Percentiles rank a stretch among this genome's conserved stretches.
Conservation (phyloP, 495 filamentous ascomycete species). For the Choiromyces venosus region DNA sequence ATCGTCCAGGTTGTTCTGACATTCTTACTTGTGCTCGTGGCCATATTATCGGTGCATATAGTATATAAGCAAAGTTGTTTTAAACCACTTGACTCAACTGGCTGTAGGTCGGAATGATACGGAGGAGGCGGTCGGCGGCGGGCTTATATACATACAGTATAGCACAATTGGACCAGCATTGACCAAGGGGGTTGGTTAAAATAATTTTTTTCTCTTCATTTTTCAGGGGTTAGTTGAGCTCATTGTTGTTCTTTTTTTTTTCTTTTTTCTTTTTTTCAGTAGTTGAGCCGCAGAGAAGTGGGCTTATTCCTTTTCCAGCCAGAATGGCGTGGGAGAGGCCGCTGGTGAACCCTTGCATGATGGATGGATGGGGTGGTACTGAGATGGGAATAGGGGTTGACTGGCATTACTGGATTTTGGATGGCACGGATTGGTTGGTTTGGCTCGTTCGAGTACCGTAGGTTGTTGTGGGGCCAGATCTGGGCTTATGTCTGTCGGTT, state of each 20-base stretch:
- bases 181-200: too few species aligned
- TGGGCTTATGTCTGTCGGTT: background rate
- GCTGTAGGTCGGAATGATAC: too few species aligned
- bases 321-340: background rate
- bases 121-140: background rate
- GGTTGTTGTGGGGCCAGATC: background rate
- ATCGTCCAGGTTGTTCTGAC: constrained; percentile 48
- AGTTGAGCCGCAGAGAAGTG: background rate
- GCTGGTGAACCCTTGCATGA: background rate
- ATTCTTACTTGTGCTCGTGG: too few species aligned
- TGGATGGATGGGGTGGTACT: background rate
- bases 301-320: background rate
- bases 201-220: background rate
- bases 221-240: background rate
- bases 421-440: background rate
- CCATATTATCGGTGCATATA: background rate
- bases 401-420: background rate
- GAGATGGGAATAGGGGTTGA: background rate
- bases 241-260: background rate
- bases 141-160: background rate
- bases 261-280: background rate
- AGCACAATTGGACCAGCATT: too few species aligned
- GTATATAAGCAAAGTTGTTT: background rate
- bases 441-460: too few species aligned
- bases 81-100: background rate